Evolutionary conservation across 1,139 yeast genomes (phyloP), one percentile per base, ranked within the genome.

Genomic region (Magnusiomyces fungicola): DNA sequence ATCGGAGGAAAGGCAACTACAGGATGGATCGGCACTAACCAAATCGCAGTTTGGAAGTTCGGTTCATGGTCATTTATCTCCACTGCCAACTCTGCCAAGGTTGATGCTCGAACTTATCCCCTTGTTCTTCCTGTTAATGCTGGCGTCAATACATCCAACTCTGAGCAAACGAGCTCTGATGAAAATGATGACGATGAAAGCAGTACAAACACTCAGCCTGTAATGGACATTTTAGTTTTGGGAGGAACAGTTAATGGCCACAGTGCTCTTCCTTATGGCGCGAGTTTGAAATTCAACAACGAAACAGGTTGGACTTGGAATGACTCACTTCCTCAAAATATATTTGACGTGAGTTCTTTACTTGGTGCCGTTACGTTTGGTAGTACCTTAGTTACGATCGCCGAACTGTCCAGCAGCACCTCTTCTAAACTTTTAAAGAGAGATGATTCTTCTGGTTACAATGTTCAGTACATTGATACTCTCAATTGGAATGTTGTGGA

Each of bases 1-100:
- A 64, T 80, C 33, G 86, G 86, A 1, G 87, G 87, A 3, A 67
- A 68, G 46, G 72, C 83, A 0, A 56, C 63, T 3, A 60, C 66
- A 7, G 82, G 82, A 0, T 79, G 84, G 83, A 75, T 80, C 33
- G 73, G 76, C 50, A 73, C 80, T 76, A 71, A 72, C 56, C 85
- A 80, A 61, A 61, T 79, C 5, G 84, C 85, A 0, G 58, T 78
- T 1, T 80, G 83, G 81, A 78, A 76, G 54, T 75, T 74, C 50
- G 70, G 69, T 46, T 67, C 81, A 1, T 81, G 87, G 87, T 70
- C 80, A 2, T 80, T 78, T 60, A 68, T 69, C 50, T 55, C 67
- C 2, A 62, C 67, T 2, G 57, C 56, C 7, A 61, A 61, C 19
- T 54, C 62, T 29, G 49, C 65, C 7, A 55, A 57, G 1, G 69